These are phyloP conservation scores for Syzygium malaccense DNA, from an alignment of 441 rosid genomes.

Conservation along the genomic window DNA sequence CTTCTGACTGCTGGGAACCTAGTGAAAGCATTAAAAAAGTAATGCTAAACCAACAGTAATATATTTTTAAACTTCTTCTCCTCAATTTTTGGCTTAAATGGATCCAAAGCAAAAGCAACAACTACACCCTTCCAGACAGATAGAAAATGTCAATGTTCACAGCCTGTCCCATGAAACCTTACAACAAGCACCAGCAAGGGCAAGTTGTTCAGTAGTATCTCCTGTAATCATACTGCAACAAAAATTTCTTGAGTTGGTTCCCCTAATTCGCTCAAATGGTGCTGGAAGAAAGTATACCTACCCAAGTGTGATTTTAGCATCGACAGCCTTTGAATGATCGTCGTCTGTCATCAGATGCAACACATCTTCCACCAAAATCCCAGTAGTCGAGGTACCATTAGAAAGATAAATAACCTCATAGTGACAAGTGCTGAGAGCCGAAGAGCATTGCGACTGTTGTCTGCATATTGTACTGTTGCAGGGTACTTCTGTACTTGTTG, in stretches of 20 bases:
- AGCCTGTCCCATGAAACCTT: background rate
- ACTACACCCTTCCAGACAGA: background rate
- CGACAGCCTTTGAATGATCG: conserved; percentile 25
- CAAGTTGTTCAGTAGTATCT: background rate
- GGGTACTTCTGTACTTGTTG: conserved; percentile 54
- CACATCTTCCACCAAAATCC: conserved; percentile 65
- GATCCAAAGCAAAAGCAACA: background rate
- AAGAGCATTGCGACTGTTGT: conserved; percentile 32
- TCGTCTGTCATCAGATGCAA: conserved; percentile 57
- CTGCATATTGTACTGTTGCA: conserved; percentile 61
- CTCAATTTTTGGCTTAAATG: background rate
- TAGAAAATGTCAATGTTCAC: background rate
- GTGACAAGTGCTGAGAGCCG: conserved; percentile 54
- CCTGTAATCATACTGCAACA: background rate
- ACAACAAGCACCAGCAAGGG: background rate
- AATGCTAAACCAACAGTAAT: background rate
- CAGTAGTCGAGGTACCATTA: conserved; percentile 63
- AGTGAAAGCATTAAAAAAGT: background rate
- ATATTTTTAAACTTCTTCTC: background rate
- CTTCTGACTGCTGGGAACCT: background rate
- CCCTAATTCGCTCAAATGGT: background rate
- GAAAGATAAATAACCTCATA: conserved; percentile 71
- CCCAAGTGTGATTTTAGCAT: conserved; percentile 71
- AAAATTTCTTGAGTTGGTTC: background rate
- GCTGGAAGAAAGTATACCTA: conserved; percentile 15